phyloP scores from a whole-genome alignment of 1,284 basidiomycete species.

The Lignosus rhinocerotis region DNA sequence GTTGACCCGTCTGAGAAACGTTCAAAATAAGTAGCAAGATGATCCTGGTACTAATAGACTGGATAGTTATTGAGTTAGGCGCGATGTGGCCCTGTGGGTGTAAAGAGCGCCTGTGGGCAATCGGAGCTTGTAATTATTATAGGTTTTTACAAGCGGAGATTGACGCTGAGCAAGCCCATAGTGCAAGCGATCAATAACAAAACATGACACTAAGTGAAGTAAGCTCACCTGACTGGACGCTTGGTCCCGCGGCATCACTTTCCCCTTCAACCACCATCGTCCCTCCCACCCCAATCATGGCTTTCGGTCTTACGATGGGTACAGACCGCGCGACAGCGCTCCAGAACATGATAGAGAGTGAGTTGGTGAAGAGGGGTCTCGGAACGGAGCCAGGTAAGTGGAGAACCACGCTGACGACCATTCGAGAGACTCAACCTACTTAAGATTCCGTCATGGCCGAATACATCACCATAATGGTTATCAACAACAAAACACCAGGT shows the following conservation, averaged over 20 bases:
- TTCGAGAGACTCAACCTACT: conserved; percentile 1
- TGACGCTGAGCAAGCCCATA: neutral
- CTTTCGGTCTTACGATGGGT: conserved; percentile 75
- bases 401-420: neutral
- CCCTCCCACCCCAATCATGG: conserved; percentile 43
- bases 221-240: neutral
- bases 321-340: conserved; percentile 74
- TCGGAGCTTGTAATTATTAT: neutral
- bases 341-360: conserved; percentile 82
- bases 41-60: too few relatives aligned
- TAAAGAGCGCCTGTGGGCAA: neutral
- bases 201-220: neutral
- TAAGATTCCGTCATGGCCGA: conserved; percentile 88
- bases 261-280: neutral
- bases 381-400: conserved; percentile 70
- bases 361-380: conserved; percentile 75
- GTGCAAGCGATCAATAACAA: neutral
- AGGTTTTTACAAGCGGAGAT: neutral
- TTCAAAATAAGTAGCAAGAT: too few relatives aligned
- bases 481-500: conserved; percentile 86
- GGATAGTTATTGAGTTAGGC: too few relatives aligned
- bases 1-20: too few relatives aligned
- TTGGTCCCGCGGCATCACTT: neutral
- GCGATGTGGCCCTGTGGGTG: too few relatives aligned
- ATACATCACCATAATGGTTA: conserved; percentile 90